These are phyloP conservation scores for Pseudocercospora pini-densiflorae DNA, from an alignment of 2,329 filamentous ascomycete genomes.

Conservation along the genomic window DNA sequence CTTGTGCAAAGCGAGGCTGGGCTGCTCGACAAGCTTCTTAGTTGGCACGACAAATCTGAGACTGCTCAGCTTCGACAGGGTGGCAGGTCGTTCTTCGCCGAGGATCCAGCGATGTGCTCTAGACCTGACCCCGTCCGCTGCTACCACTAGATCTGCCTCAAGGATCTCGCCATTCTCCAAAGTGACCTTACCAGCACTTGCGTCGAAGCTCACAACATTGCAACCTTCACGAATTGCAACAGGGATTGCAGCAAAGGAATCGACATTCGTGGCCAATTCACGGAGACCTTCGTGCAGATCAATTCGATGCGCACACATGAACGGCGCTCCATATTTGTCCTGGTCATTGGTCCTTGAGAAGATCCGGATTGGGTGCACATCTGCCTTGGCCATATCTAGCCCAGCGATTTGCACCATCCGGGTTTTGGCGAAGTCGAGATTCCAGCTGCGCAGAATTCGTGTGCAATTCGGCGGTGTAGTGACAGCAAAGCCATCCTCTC, in stretches of 20 bases:
- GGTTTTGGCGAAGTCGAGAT: neutral
- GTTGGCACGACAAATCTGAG: slow-evolving; percentile 12
- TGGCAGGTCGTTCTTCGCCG: slow-evolving; percentile 11
- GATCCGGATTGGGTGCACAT: neutral
- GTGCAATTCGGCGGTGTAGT: neutral
- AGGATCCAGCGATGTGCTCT: slow-evolving; percentile 10
- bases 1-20: neutral
- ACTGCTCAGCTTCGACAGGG: slow-evolving; percentile 10
- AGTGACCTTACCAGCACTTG: slow-evolving; percentile 34
- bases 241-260: slow-evolving; percentile 12
- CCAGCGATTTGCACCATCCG: neutral
- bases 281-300: slow-evolving; percentile 12
- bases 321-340: slow-evolving; percentile 13
- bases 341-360: neutral
- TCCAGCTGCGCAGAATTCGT: neutral
- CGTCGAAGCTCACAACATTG: slow-evolving; percentile 33
- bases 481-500: slow-evolving; percentile 2
- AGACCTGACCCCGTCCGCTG: slow-evolving; percentile 44
- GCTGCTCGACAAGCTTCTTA: slow-evolving; percentile 8
- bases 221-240: slow-evolving; percentile 36
- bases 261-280: neutral
- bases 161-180: slow-evolving; percentile 41
- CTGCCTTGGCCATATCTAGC: neutral
- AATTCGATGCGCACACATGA: slow-evolving; percentile 4
- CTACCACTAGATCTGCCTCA: slow-evolving; percentile 42